Conservation (phyloP, 805 yeast species). For the Grigorovia humatica region DNA sequence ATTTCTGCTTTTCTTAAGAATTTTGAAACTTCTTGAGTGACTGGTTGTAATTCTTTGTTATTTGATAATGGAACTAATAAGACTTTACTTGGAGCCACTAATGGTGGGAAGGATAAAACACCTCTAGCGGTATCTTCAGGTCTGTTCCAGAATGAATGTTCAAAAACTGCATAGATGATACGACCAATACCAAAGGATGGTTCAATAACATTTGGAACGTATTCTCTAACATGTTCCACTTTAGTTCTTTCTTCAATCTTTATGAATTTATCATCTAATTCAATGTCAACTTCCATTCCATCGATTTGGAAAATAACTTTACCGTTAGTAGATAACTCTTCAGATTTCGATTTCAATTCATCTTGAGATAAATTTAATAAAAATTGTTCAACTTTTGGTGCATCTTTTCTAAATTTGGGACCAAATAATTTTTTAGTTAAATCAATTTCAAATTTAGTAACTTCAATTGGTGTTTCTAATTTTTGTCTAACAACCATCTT, state of each 20-base stretch:
- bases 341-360: conserved; percentile 67
- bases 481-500: conserved; percentile 90
- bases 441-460: conserved; percentile 75
- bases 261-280: conserved; percentile 62
- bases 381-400: conserved; percentile 82
- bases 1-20: conserved; percentile 70
- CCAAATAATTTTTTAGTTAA: conserved; percentile 94
- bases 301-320: conserved; percentile 58
- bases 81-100: conserved; percentile 96
- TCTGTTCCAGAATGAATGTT: conserved; percentile 92
- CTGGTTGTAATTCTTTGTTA: conserved; percentile 69
- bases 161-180: conserved; percentile 84
- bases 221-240: conserved; percentile 89
- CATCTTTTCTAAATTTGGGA: conserved; percentile 94
- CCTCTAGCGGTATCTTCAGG: conserved; percentile 83
- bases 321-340: conserved; percentile 51
- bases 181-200: conserved; percentile 99
- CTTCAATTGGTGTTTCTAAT: conserved; percentile 71
- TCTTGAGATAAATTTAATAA: conserved; percentile 67
- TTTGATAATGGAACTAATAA: conserved; percentile 87
- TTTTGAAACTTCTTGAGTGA: conserved; percentile 57
- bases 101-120: conserved; percentile 85
- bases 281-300: conserved; percentile 55
- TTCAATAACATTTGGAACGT: conserved; percentile 93
- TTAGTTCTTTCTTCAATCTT: conserved; percentile 67